Evolutionary conservation across 805 yeast species (phyloP).

Genomic region (Suhomyces faveliae): DNA sequence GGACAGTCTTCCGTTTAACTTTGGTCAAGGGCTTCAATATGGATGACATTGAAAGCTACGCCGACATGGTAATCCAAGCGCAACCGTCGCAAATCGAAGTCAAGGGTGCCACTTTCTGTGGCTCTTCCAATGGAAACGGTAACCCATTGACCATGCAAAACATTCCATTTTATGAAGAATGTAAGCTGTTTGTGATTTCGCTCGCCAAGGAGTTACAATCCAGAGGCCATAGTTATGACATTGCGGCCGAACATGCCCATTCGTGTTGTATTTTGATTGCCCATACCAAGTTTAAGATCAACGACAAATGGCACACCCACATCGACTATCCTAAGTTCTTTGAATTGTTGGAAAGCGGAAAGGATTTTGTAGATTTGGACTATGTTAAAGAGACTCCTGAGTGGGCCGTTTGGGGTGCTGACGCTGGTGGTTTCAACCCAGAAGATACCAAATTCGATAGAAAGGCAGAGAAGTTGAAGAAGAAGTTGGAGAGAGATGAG

Average conservation of each 20-base stretch:
- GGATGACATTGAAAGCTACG: constrained; percentile 76
- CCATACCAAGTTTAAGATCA: constrained; percentile 62
- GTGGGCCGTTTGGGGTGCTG: constrained; percentile 90
- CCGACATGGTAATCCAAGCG: constrained; percentile 80
- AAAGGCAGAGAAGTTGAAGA: constrained; percentile 58
- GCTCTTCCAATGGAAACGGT: constrained; percentile 78
- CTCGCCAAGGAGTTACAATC: constrained; percentile 59
- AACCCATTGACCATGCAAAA: constrained; percentile 93
- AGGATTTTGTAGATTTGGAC: constrained; percentile 73
- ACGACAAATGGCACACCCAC: constrained; percentile 84
- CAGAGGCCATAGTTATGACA: constrained; percentile 70
- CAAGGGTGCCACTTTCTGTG: constrained; percentile 95
- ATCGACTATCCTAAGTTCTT: constrained; percentile 80
- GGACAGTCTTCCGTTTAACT: constrained; percentile 89
- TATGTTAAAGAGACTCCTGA: constrained; percentile 78
- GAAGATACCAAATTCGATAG: constrained; percentile 69
- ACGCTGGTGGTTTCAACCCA: constrained; percentile 87
- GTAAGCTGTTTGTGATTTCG: constrained; percentile 66
- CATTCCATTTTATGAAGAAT: constrained; percentile 92
- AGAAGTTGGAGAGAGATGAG: constrained; percentile 40
- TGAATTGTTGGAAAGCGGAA: constrained; percentile 62
- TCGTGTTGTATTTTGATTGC: constrained; percentile 90
- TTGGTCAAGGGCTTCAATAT: constrained; percentile 91
- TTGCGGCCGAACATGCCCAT: constrained; percentile 95
- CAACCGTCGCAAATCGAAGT: constrained; percentile 86